Base-by-base conservation (phyloP, 495 filamentous ascomycete genomes). In the Jackrogersella minutella region DNA sequence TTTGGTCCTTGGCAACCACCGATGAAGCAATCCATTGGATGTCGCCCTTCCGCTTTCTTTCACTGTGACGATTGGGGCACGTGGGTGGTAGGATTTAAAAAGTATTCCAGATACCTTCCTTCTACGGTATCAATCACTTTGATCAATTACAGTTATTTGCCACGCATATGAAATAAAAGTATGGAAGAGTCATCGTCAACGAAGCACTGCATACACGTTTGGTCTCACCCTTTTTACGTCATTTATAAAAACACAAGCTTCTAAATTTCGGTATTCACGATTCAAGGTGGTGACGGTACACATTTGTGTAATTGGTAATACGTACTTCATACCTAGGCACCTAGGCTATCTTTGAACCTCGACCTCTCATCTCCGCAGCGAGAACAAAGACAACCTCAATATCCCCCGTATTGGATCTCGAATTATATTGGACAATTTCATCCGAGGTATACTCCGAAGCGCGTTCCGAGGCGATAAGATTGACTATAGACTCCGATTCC, bases 391-490 rank as follows among this genome's bases (percentile, higher is more conserved):
- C 16, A 17, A 17, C 33, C 21, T 21, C 10, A 22, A 4, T 49
- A 50, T 50, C 26, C 30, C 47, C 43, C 43, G 36, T 24, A 7
- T 34, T 24, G 22, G 17, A 14, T 44, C 26, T 37, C 41, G 19
- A 59, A 24, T 14, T 24, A 13, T 31, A 2, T 10, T 37, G 26
- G 19, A 11, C n/a, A 0, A 30, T 22, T 34, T 63, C 21, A 54
- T 64, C 59, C 59, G 54, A 64, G 47, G 22, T 44, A 19, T 39
- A 11, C 47, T 54, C 65, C 65, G 58, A 68, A 17, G 33, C 13
- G 39, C 47, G 13, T 39, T 56, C 65, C 65, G 59, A 68, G 36
- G 16, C 30, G n/a, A 11, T 10, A 14, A 14, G 37, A 58, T 40
- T 47, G 21, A 17, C 36, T 58, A 11, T 16, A 9, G 57, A 37